A percentile compares a stretch with the other conserved stretches of the same genome.
phyloP scores from a whole-genome alignment of 257 asterid species.

The Gentiana macrophylla region DNA sequence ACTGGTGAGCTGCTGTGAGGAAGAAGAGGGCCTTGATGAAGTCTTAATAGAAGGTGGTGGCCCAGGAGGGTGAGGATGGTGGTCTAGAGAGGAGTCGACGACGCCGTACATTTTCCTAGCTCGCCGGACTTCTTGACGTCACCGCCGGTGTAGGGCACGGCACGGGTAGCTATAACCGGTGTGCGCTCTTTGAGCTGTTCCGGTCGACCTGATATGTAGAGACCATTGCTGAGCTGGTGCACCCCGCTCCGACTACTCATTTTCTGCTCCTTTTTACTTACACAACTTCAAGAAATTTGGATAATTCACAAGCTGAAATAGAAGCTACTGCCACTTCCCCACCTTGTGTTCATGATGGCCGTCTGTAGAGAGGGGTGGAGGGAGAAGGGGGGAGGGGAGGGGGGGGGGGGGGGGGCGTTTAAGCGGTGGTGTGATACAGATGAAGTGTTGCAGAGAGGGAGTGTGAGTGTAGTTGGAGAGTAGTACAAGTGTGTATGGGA shows the following conservation, averaged over 20 bases:
- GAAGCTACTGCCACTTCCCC: not conserved
- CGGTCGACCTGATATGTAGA: slow-evolving; percentile 80
- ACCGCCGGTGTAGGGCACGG: slow-evolving; percentile 83
- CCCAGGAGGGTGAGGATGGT: slow-evolving; percentile 9
- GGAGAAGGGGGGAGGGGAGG: too few relatives aligned
- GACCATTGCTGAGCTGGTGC: slow-evolving; percentile 85
- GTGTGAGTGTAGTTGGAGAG: not conserved
- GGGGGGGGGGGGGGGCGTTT: not conserved
- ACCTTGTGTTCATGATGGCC: not conserved
- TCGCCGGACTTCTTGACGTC: slow-evolving; percentile 88
- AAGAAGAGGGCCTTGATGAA: slow-evolving; percentile 40
- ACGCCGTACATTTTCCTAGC: slow-evolving; percentile 80
- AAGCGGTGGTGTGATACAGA: not conserved
- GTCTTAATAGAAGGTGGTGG: slow-evolving; percentile 35
- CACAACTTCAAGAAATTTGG: too few relatives aligned
- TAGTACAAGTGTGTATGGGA: too few relatives aligned
- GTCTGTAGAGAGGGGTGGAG: not conserved
- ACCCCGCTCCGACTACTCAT: slow-evolving; percentile 77
- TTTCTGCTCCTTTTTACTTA: not conserved
- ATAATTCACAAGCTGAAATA: not conserved
- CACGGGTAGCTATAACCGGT: slow-evolving; percentile 60
- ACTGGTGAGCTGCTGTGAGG: slow-evolving; percentile 53
- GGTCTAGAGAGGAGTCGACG: slow-evolving; percentile 29
- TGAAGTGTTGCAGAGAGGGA: not conserved
- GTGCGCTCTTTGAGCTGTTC: slow-evolving; percentile 65